phyloP scores from a whole-genome alignment of 305 asterid genomes.

The Solanum hybrid region DNA sequence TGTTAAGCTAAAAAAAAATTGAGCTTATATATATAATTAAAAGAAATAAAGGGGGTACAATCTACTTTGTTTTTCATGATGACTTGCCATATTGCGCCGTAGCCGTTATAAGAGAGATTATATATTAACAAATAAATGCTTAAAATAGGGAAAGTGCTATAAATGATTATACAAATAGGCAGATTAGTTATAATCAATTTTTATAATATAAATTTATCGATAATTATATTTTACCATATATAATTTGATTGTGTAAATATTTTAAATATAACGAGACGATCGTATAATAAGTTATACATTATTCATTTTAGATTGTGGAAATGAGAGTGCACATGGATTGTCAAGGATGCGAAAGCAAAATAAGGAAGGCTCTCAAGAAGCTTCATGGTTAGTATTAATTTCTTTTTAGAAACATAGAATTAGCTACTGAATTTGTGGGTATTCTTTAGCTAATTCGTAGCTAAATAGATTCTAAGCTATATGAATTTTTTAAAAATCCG shows the following conservation, averaged over 20 bases:
- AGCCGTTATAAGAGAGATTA: not conserved
- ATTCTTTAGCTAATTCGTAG: not conserved
- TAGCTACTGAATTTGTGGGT: not conserved
- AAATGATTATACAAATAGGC: not conserved
- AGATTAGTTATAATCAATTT: not conserved
- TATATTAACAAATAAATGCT: not conserved
- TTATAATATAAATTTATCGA: not conserved
- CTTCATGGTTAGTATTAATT: conserved; percentile 35
- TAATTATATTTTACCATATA: no score
- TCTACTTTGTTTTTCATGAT: not conserved
- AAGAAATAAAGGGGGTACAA: not conserved
- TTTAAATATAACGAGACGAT: not conserved
- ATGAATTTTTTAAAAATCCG: not conserved
- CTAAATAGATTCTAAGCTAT: not conserved
- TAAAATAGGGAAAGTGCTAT: not conserved
- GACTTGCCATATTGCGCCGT: not conserved
- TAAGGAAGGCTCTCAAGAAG: conserved; percentile 50
- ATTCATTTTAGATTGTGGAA: conserved; percentile 50
- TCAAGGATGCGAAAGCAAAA: conserved; percentile 53
- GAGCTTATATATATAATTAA: no score
- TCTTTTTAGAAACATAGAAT: not conserved
- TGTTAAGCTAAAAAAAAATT: not conserved
- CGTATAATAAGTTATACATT: not conserved
- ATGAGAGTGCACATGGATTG: conserved; percentile 85
- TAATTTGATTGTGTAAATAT: not conserved